A percentile compares a stretch with the other conserved stretches of the same genome.
phyloP scores from a whole-genome alignment of 2,329 filamentous ascomycete genomes.

The Penicillium sp. region DNA sequence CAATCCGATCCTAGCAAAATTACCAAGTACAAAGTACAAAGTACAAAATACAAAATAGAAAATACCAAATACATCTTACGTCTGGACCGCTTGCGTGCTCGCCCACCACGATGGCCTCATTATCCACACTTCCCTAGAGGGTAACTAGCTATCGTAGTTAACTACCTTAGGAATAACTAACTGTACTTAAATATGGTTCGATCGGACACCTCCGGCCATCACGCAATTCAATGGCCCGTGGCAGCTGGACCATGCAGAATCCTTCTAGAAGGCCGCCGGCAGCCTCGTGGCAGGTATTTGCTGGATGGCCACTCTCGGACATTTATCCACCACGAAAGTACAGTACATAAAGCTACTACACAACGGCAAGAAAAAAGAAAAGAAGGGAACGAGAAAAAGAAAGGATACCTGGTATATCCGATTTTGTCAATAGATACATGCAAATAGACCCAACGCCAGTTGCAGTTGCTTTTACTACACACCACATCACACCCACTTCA shows the following conservation, averaged over 20 bases:
- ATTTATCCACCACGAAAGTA: too few relatives aligned
- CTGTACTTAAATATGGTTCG: not conserved
- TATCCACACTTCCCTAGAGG: conserved; percentile 5
- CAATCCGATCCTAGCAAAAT: not conserved
- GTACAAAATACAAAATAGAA: not conserved
- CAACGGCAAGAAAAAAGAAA: too few relatives aligned
- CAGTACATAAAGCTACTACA: too few relatives aligned
- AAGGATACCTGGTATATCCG: too few relatives aligned
- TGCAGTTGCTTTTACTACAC: not conserved
- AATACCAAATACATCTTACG: not conserved
- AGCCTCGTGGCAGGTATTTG: not conserved
- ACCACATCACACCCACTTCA: conserved; percentile 5
- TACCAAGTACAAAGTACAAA: not conserved
- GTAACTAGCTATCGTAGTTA: not conserved
- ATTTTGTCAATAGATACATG: too few relatives aligned
- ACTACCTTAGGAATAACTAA: not conserved
- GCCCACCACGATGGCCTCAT: conserved; percentile 17
- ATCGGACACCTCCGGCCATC: not conserved
- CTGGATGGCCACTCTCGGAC: not conserved
- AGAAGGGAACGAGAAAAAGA: too few relatives aligned
- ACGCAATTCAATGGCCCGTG: too few relatives aligned
- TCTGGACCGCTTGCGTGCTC: conserved; percentile 15
- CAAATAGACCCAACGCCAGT: not conserved
- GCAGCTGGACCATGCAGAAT: too few relatives aligned
- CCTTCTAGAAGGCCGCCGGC: too few relatives aligned